These are phyloP conservation scores for Vitis amurensis DNA, from an alignment of 164 flowering plant genomes.

Conservation along the genomic window DNA sequence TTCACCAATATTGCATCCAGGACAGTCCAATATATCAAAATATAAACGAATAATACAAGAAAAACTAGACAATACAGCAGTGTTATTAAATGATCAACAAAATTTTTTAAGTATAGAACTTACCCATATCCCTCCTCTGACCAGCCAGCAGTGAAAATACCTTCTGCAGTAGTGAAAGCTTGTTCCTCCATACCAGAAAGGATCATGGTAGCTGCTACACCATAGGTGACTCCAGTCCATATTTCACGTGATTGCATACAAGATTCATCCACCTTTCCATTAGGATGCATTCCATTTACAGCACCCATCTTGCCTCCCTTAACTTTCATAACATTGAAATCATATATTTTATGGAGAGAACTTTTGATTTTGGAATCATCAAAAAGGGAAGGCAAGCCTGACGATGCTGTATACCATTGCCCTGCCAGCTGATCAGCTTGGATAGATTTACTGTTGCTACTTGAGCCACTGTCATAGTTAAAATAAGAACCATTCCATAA, in stretches of 20 bases:
- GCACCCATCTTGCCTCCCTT: constrained; percentile 93
- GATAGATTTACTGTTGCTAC: constrained; percentile 85
- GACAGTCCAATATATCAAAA: not conserved
- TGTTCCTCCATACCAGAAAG: constrained; percentile 78
- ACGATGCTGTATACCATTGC: constrained; percentile 87
- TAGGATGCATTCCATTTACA: constrained; percentile 89
- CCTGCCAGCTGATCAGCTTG: constrained; percentile 96
- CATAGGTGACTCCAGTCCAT: constrained; percentile 94
- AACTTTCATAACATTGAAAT: constrained; percentile 84
- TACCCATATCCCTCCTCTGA: constrained; percentile 95
- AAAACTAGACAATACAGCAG: no score
- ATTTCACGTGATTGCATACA: constrained; percentile 98
- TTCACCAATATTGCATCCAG: no score
- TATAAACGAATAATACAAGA: not conserved
- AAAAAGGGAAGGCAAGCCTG: constrained; percentile 81
- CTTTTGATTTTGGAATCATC: constrained; percentile 69
- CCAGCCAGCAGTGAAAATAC: constrained; percentile 86
- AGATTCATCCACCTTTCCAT: constrained; percentile 81
- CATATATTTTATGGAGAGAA: constrained; percentile 66
- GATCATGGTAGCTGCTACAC: constrained; percentile 82
- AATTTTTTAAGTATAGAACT: constrained; percentile 16
- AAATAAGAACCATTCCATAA: constrained; percentile 93
- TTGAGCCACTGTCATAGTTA: constrained; percentile 88
- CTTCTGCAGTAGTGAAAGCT: constrained; percentile 83
- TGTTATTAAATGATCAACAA: no score